Conservation (phyloP, 805 yeast species). For the Candida easanensis region DNA sequence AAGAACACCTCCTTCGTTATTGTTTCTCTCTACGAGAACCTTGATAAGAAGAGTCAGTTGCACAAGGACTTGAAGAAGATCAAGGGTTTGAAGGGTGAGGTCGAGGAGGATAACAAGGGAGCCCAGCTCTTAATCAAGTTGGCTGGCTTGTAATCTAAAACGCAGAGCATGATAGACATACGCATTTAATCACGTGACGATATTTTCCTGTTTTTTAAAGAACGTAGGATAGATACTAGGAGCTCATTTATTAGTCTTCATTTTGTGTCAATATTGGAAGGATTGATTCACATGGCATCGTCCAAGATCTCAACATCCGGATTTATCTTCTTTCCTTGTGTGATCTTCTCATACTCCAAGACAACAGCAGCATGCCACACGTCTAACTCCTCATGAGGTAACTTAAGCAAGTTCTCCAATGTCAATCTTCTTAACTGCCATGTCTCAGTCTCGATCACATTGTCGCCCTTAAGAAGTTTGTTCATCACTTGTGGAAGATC, state of each 20-base stretch:
- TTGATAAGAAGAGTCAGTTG: slow-evolving; percentile 48
- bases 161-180: neutral
- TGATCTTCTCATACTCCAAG: slow-evolving; percentile 12
- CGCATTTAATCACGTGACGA: neutral
- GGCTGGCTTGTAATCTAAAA: slow-evolving; percentile 15
- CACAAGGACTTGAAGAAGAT: slow-evolving; percentile 50
- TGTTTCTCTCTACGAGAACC: slow-evolving; percentile 72
- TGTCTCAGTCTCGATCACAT: slow-evolving; percentile 22
- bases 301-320: slow-evolving; percentile 15
- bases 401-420: slow-evolving; percentile 13
- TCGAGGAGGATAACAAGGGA: slow-evolving; percentile 57
- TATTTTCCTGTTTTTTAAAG: neutral
- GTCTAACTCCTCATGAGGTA: slow-evolving; percentile 15
- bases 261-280: too few relatives aligned
- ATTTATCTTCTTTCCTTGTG: slow-evolving; percentile 13
- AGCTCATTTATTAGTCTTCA: too few relatives aligned
- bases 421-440: slow-evolving; percentile 20
- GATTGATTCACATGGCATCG: slow-evolving; percentile 9
- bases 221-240: neutral
- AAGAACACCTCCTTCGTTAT: slow-evolving; percentile 76
- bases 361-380: slow-evolving; percentile 21
- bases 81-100: slow-evolving; percentile 40
- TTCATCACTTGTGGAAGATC: slow-evolving; percentile 26
- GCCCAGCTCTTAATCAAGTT: slow-evolving; percentile 49
- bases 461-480: slow-evolving; percentile 17